Evolutionary conservation across 2,329 filamentous ascomycete species (phyloP).

Genomic region (Elsinoe ampelina): DNA sequence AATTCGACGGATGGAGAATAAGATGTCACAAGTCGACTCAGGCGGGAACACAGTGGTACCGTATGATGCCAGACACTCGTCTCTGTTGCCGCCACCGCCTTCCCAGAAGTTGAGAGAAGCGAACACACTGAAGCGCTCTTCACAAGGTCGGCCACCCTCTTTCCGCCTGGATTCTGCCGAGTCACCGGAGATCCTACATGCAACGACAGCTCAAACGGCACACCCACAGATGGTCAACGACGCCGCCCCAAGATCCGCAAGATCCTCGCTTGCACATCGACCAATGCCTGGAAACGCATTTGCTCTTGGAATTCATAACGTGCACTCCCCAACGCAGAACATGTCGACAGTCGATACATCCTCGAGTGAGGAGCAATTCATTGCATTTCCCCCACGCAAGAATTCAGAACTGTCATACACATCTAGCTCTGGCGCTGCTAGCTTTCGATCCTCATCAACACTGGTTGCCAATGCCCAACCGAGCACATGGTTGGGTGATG

Average conservation of each 20-base stretch:
- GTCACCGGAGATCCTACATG: conserved; percentile 21
- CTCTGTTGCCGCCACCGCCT: conserved; percentile 23
- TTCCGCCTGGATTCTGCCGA: conserved; percentile 20
- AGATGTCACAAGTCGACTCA: neutral
- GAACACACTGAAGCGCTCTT: conserved; percentile 7
- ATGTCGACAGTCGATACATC: neutral
- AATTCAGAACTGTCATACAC: conserved; percentile 60
- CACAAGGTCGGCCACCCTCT: conserved; percentile 13
- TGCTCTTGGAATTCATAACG: conserved; percentile 3
- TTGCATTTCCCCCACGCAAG: conserved; percentile 64
- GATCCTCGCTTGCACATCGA: conserved; percentile 8
- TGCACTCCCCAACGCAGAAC: neutral
- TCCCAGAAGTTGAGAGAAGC: neutral
- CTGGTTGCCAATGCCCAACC: conserved; percentile 43
- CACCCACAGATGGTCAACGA: conserved; percentile 19
- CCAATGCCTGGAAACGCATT: conserved; percentile 8
- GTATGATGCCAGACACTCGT: conserved; percentile 21
- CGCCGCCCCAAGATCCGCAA: conserved; percentile 16
- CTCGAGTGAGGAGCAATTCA: conserved; percentile 47
- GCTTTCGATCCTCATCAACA: conserved; percentile 44
- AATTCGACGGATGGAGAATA: too few species aligned
- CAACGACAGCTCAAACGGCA: conserved; percentile 18
- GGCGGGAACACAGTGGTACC: conserved; percentile 19
- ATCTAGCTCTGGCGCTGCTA: conserved; percentile 53
- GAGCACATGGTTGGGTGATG: conserved; percentile 44